Base-by-base conservation (phyloP, 2,329 filamentous ascomycete genomes). In the Passalora sequoiae region DNA sequence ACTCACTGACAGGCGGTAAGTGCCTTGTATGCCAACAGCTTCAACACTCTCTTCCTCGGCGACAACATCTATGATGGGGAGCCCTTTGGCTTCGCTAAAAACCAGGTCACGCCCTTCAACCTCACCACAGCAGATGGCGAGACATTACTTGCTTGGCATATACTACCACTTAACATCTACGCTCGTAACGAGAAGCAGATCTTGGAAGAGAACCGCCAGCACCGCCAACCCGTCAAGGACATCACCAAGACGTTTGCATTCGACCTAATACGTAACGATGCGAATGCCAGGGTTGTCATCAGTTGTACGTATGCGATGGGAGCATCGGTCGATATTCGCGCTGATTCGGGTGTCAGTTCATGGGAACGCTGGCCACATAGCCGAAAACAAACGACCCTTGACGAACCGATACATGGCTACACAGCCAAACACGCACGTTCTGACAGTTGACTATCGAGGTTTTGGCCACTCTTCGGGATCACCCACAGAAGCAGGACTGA, bases 371-470 rank as follows among this genome's bases (percentile, higher is more conserved):
- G 91, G 87, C 4, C 86, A 94, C 57, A 66, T 97, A 21, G 88
- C 84, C 13, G 86, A 94, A 63, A 81, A 80, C 47, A 77, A 82
- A 61, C 80, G 91, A 12, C 83, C 88, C 2, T 74, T 81, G 22
- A 84, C 81, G 44, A 94, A 94, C 63, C 86, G 89, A 55, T 76
- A 81, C 32, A 71, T 95, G 30, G 80, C 88, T 3, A 78, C 84
- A 40, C 80, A 82, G 2, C 84, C 84, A 2, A 72, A 76, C 43
- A 78, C 89, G 42, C 89, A 96, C 60, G 77, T 95, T 32, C 72
- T 96, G n/a, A 79, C 87, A 28, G 81, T 95, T 57, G 89, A 95
- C 70, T 96, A 96, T 66, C 84, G 89, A 13, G 89, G 89, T 5
- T 96, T 87, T 56, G 89, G 89, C 1, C 75, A 78, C 28, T 92